Evolutionary conservation across 768 basidiomycete species (phyloP).

Genomic region (Boletus rubropictus): DNA sequence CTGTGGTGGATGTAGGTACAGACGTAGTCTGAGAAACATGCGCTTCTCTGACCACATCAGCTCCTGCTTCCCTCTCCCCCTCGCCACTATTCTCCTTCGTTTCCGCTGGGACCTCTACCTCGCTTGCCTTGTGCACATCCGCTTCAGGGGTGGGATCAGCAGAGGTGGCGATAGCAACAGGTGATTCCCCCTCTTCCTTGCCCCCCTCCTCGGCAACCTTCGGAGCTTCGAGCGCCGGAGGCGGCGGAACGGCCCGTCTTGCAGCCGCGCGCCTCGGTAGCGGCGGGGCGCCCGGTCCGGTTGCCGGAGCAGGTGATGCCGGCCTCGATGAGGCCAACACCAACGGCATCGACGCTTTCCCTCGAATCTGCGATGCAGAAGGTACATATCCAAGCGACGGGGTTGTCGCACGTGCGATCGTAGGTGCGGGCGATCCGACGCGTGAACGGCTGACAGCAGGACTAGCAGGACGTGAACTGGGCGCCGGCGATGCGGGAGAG

Average conservation of each 20-base stretch:
- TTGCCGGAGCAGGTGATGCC: conserved; percentile 30
- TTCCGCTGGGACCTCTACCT: background rate
- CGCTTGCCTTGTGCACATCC: background rate
- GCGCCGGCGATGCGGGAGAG: conserved; percentile 26
- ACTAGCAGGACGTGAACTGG: conserved; percentile 27
- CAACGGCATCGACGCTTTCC: conserved; percentile 17
- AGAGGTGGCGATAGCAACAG: background rate
- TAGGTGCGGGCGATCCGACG: conserved; percentile 21
- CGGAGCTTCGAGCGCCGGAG: background rate
- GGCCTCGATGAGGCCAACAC: conserved; percentile 33
- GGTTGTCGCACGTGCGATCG: conserved; percentile 5
- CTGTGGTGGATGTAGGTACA: background rate
- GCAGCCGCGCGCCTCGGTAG: conserved; percentile 62
- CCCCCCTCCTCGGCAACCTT: background rate
- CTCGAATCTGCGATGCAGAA: conserved; percentile 10
- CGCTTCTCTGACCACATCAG: background rate
- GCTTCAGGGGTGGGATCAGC: background rate
- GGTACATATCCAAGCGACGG: conserved; percentile 10
- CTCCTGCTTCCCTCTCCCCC: background rate
- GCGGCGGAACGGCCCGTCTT: conserved; percentile 34
- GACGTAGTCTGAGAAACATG: background rate
- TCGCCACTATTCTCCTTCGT: background rate
- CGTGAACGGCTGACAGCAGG: conserved; percentile 23
- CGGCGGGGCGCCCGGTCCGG: conserved; percentile 40
- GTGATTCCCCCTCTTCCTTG: conserved; percentile 1